These are phyloP conservation scores for Sporothrix variecibatus DNA, from an alignment of 2,329 filamentous ascomycete genomes.

Conservation along the genomic window DNA sequence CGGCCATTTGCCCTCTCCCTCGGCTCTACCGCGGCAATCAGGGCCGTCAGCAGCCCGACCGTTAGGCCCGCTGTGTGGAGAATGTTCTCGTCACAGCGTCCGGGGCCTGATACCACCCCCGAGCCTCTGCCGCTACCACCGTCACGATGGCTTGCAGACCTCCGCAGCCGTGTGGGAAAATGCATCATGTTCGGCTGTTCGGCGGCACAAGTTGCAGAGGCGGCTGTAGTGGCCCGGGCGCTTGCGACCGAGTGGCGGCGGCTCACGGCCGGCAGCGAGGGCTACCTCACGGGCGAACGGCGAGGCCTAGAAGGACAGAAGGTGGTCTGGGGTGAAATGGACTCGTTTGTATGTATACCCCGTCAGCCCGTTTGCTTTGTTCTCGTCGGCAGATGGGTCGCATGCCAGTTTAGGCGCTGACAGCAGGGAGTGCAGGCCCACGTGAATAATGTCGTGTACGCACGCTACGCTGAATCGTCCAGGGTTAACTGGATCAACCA, in stretches of 20 bases:
- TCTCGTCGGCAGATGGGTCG: not conserved
- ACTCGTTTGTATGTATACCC: constrained; percentile 47
- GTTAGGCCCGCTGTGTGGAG: not conserved
- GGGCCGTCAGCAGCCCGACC: not conserved
- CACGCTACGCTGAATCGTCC: constrained; percentile 78
- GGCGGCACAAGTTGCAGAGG: constrained; percentile 57
- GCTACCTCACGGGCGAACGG: constrained; percentile 66
- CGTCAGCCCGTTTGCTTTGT: not conserved
- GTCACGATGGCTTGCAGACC: constrained; percentile 67
- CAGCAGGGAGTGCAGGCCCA: constrained; percentile 47
- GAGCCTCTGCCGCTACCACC: constrained; percentile 14
- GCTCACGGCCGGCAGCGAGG: constrained; percentile 71
- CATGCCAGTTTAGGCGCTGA: not conserved
- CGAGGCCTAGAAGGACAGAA: constrained; percentile 65
- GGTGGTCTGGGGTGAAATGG: constrained; percentile 86
- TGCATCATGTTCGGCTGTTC: constrained; percentile 74
- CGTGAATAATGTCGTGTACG: constrained; percentile 85
- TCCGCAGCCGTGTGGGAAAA: constrained; percentile 68
- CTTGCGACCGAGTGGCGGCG: constrained; percentile 69
- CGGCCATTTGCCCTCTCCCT: not conserved
- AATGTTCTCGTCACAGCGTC: not conserved
- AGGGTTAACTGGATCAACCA: constrained; percentile 77
- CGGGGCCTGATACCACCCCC: not conserved
- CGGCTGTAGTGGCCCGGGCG: constrained; percentile 59
- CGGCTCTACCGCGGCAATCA: not conserved